These are phyloP conservation scores for Besnoitia besnoiti DNA, from an alignment of 169 alveolate genomes.

Conservation along the genomic window DNA sequence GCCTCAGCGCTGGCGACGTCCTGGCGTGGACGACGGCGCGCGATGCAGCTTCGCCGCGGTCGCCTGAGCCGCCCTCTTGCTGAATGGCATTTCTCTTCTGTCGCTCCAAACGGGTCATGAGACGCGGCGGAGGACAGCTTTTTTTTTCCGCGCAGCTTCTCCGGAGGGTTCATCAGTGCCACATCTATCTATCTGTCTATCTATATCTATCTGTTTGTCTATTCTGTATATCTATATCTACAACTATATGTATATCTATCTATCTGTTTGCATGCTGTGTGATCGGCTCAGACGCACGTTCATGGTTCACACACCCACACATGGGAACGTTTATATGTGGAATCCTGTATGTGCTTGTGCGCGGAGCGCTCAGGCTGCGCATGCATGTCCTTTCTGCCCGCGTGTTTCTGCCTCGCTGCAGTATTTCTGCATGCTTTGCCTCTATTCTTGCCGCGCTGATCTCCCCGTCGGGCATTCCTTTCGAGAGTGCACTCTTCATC, in stretches of 20 bases:
- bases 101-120: no score
- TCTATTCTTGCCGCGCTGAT: not conserved
- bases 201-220: no score
- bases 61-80: not conserved
- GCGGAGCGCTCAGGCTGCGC: not conserved
- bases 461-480: no score
- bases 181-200: no score
- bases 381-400: not conserved
- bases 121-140: no score
- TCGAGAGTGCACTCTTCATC: no score
- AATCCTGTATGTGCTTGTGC: not conserved
- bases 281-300: not conserved
- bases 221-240: not conserved
- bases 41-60: not conserved
- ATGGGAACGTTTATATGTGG: not conserved
- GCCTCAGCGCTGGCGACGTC: no score
- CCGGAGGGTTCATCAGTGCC: no score
- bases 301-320: not conserved
- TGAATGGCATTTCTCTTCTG: no score
- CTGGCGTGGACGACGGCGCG: no score
- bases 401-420: not conserved
- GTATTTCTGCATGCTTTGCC: not conserved
- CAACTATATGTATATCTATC: not conserved
- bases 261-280: not conserved
- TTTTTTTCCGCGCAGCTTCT: no score